phyloP scores from a whole-genome alignment of 345 rosid genomes.

The Corchorus capsularis region DNA sequence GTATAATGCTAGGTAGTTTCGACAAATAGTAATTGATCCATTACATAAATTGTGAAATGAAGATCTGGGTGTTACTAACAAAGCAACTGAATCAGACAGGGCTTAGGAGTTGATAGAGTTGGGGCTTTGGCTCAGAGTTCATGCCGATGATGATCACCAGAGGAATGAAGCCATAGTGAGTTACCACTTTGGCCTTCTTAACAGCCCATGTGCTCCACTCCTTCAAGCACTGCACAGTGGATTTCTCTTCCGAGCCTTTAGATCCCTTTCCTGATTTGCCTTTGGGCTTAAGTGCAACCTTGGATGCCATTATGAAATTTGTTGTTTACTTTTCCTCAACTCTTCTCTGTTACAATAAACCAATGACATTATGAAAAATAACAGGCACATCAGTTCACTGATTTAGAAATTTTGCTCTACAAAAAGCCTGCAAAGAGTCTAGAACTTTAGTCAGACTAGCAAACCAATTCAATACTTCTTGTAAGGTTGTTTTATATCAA shows the following conservation, averaged over 20 bases:
- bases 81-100: constrained; percentile 52
- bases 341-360: neutral
- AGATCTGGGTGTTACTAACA: constrained; percentile 15
- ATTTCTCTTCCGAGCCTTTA: constrained; percentile 45
- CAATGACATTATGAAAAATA: neutral
- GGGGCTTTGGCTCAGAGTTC: constrained; percentile 95
- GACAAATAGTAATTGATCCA: constrained; percentile 34
- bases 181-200: constrained; percentile 82
- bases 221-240: constrained; percentile 52
- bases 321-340: too few species aligned
- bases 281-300: constrained; percentile 48
- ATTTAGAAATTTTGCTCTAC: neutral
- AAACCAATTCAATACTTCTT: neutral
- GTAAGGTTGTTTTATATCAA: neutral
- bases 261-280: constrained; percentile 58
- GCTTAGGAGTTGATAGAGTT: constrained; percentile 81
- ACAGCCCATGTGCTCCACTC: constrained; percentile 92
- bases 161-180: constrained; percentile 97
- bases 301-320: constrained; percentile 43
- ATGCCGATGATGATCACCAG: constrained; percentile 82
- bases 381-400: neutral
- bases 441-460: neutral
- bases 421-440: neutral
- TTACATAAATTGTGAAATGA: constrained; percentile 19
- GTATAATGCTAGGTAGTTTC: constrained; percentile 29